These are phyloP conservation scores for Saccharomycopsis malanga DNA, from an alignment of 805 yeast species.

Conservation along the genomic window DNA sequence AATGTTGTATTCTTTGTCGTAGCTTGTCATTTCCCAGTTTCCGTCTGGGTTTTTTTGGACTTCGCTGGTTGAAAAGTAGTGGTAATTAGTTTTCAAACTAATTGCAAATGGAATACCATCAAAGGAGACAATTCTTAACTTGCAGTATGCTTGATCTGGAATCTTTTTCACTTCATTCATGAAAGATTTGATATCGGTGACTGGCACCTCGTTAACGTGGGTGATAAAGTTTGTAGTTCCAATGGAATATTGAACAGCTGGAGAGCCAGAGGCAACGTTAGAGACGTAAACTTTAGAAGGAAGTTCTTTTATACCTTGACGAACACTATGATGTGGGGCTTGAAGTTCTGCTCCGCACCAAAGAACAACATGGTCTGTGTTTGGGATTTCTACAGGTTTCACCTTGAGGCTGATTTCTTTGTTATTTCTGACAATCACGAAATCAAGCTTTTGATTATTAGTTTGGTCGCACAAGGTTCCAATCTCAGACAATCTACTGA, in stretches of 20 bases:
- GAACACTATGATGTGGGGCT: constrained; percentile 87
- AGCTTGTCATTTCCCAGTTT: constrained; percentile 21
- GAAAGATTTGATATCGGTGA: constrained; percentile 62
- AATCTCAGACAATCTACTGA: constrained; percentile 62
- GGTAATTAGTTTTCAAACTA: constrained; percentile 10
- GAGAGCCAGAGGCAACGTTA: constrained; percentile 70
- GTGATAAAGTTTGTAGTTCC: constrained; percentile 14
- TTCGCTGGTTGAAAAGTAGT: constrained; percentile 38
- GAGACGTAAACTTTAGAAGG: constrained; percentile 85
- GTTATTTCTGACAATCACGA: constrained; percentile 68
- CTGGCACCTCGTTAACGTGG: constrained; percentile 14
- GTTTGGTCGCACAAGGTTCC: constrained; percentile 30
- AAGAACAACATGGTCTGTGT: constrained; percentile 59
- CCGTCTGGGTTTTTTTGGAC: constrained; percentile 28
- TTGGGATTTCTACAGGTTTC: constrained; percentile 54
- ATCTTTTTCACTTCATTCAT: constrained; percentile 58
- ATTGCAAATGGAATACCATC: constrained; percentile 79
- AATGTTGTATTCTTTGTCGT: constrained; percentile 8
- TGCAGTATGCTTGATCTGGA: constrained; percentile 75
- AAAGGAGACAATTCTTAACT: constrained; percentile 72
- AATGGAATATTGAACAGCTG: constrained; percentile 28
- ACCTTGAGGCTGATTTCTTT: constrained; percentile 53
- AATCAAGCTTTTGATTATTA: constrained; percentile 32
- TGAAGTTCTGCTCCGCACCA: constrained; percentile 87
- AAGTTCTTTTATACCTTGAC: constrained; percentile 68